Base-by-base conservation (phyloP, 1,284 basidiomycete genomes). In the Amylostereum areolatum region DNA sequence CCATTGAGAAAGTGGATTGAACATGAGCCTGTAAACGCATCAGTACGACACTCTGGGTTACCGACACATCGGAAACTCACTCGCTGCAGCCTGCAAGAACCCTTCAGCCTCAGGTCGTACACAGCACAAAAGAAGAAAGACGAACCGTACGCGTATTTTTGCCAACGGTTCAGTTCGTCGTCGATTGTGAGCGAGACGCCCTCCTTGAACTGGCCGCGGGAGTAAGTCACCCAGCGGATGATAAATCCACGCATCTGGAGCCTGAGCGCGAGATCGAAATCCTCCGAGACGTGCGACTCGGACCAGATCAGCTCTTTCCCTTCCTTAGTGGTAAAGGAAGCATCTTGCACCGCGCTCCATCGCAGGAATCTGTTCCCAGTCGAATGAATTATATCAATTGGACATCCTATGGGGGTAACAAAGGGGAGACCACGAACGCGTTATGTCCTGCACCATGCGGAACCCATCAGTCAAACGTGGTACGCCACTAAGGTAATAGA, bases 281-380 rank as follows among this genome's bases (percentile, higher is more conserved):
- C 78, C 58, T 81, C 78, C n/a, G 77, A 80, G 30, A 82, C 80
- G 62, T 78, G 76, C 32, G 65, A 62, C 61, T 80, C 77, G 45
- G 69, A 74, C 79, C 79, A 82, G 57, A 77, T 71, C 66, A 77
- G 77, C 58, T 70, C 68, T 46, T 65, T 53, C 10, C 70, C 69
- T 54, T 78, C 76, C 31, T 66, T 64, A 57, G 78, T 77, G 48
- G 72, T 52, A 56, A 71, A 73, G 5, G 73, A 61, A 5, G 70
- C 72, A 47, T 79, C 77, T 57, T 81, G 78, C 5, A 81, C 51
- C 6, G 79, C 78, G 8, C 66, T 65, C 78, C 78, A 81, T 36
- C 77, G 74, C 33, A 81, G 60, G 68, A 79, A 80, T 10, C 55
- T 18, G 18, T 1, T 18, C 18, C 18, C 18, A 18, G 18, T 18